Evolutionary conservation across 352 stramenopile genomes (phyloP), one percentile per base, ranked within the genome.

Genomic region (Hyaloperonospora brassicae): DNA sequence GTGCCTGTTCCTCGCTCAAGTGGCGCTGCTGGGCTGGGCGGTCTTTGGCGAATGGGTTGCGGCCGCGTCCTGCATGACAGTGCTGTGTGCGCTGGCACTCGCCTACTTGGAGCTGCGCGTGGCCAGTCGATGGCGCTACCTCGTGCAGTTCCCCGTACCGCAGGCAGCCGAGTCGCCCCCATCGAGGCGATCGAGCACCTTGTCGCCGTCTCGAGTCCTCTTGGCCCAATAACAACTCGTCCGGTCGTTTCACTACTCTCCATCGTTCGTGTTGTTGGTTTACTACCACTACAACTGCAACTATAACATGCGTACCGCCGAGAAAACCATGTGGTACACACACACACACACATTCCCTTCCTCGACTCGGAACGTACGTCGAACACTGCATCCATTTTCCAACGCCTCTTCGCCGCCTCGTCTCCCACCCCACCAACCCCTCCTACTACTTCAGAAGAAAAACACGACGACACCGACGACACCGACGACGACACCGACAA

Each of bases 91-190:
- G 17, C 9, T 70, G 2, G 65, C 64, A 44, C 62, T 86, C 22
- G 49, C 74, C 21, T 87, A 83, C 59, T 87, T 79, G 55, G 68
- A 86, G 47, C 61, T 87, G 25, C 71, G 69, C 17, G 57, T 91
- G 25, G 69, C 78, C 25, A 86, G 77, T 60, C 61, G 70, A 31
- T 91, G 79, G 78, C 61, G 76, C 50, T 86, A 87, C 25, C 76
- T 89, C 49, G 72, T 88, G 51, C 77, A 73, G 22, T 82, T 86
- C 41, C 73, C 73, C 0, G 70, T 83, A 45, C 48, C 61, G 5
- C 58, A 60, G 7, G 12, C 40, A 6, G n/a, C 61, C 8, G 52
- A 40, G 30, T 63, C 62, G 3, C 53, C 51, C 17, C 34, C 34
- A 21, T 42, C 36, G 12, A n/a, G 17, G 0, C 17, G 17, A 17